phyloP scores from a whole-genome alignment of 2,329 filamentous ascomycete species.

The Cladosporium sp. region DNA sequence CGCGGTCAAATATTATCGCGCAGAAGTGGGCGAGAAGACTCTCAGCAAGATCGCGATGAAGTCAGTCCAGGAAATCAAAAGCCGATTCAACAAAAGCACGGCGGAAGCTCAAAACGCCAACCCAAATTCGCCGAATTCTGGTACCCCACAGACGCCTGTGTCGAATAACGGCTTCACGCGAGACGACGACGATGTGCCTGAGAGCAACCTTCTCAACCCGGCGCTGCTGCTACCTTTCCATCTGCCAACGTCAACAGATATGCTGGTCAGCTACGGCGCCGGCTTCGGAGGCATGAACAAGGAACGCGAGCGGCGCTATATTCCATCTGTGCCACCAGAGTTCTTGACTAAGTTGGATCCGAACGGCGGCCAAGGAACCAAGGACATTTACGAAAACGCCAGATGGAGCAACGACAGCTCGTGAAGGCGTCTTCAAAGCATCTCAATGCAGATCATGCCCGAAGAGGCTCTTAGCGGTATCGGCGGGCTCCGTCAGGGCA shows the following conservation, averaged over 20 bases:
- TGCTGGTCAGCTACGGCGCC: conserved; percentile 91
- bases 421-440: too few relatives aligned
- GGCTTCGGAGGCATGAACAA: conserved; percentile 90
- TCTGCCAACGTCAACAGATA: conserved; percentile 93
- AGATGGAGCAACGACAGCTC: conserved; percentile 24
- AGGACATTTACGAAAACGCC: conserved; percentile 31
- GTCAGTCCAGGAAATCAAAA: conserved; percentile 76
- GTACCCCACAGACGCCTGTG: conserved; percentile 13
- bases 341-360: conserved; percentile 83
- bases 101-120: conserved; percentile 4
- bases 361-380: conserved; percentile 19
- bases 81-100: conserved; percentile 32
- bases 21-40: conserved; percentile 91
- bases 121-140: background rate
- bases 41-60: conserved; percentile 84
- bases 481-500: conserved; percentile 5
- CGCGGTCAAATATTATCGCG: conserved; percentile 84
- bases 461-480: conserved; percentile 1
- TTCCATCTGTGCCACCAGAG: conserved; percentile 89
- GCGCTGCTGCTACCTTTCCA: conserved; percentile 91
- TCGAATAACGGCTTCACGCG: conserved; percentile 20
- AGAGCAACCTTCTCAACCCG: conserved; percentile 78
- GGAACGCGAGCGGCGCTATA: conserved; percentile 90
- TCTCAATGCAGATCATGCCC: background rate
- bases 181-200: conserved; percentile 65